phyloP scores from a whole-genome alignment of 2,329 filamentous ascomycete species.

The Hypoxylon sp. region DNA sequence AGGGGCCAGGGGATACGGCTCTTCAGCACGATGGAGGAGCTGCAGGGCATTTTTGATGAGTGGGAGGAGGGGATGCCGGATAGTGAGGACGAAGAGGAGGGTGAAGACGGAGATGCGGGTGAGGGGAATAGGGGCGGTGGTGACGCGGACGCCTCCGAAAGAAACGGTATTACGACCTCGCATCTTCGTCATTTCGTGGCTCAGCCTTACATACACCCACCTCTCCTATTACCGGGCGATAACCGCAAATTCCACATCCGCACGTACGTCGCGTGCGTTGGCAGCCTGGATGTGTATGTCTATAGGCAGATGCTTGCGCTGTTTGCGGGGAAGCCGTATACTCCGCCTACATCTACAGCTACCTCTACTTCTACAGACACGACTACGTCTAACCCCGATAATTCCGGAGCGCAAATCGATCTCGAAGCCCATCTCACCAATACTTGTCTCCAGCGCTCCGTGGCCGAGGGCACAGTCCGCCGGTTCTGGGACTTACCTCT shows the following conservation, averaged over 20 bases:
- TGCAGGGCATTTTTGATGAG: slow-evolving; percentile 89
- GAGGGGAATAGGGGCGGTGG: slow-evolving; percentile 30
- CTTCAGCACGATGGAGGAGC: slow-evolving; percentile 85
- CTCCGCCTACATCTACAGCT: slow-evolving; percentile 63
- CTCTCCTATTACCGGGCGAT: slow-evolving; percentile 76
- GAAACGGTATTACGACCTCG: slow-evolving; percentile 79
- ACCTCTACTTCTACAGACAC: slow-evolving; percentile 35
- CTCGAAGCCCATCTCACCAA: slow-evolving; percentile 90
- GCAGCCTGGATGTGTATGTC: slow-evolving; percentile 84
- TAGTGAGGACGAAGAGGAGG: slow-evolving; percentile 74
- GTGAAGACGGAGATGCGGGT: slow-evolving; percentile 54
- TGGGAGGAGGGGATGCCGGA: slow-evolving; percentile 83
- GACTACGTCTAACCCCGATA: slow-evolving; percentile 50
- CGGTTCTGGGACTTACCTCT: slow-evolving; percentile 77
- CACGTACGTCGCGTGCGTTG: slow-evolving; percentile 87
- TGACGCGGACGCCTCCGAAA: slow-evolving; percentile 49
- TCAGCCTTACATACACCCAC: slow-evolving; percentile 93
- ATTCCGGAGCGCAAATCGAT: slow-evolving; percentile 56
- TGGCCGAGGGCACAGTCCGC: slow-evolving; percentile 74
- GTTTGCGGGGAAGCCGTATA: slow-evolving; percentile 83
- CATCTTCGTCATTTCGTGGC: slow-evolving; percentile 96
- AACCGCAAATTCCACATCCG: slow-evolving; percentile 94
- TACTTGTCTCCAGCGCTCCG: slow-evolving; percentile 84
- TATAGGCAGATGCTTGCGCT: slow-evolving; percentile 93
- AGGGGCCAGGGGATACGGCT: slow-evolving; percentile 92